Evolutionary conservation across 495 filamentous ascomycete species (phyloP).

Genomic region (Penicillium manginii): DNA sequence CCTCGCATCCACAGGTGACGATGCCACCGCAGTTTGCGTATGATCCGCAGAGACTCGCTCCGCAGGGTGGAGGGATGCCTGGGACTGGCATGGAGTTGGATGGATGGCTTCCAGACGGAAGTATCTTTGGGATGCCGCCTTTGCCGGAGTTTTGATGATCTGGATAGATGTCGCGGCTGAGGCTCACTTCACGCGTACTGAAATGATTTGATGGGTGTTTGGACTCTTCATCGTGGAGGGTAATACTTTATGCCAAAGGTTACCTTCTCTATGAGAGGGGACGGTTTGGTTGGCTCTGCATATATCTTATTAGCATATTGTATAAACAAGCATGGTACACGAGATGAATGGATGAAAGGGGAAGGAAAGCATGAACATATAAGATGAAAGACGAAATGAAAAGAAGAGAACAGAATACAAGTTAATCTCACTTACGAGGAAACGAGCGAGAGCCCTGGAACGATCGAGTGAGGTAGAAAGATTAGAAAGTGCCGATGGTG

Average conservation of each 20-base stretch:
- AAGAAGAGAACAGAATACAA: too few species aligned
- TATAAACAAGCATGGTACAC: not conserved
- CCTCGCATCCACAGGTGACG: conserved; percentile 15
- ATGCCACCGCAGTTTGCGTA: conserved; percentile 34
- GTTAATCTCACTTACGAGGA: too few species aligned
- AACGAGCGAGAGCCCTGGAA: too few species aligned
- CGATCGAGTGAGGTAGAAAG: too few species aligned
- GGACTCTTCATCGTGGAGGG: not conserved
- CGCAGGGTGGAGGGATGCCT: conserved; percentile 16
- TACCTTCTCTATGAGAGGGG: too few species aligned
- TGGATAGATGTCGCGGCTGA: not conserved
- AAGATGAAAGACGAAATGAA: not conserved
- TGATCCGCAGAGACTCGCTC: conserved; percentile 30
- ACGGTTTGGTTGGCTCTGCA: not conserved
- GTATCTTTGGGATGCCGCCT: conserved; percentile 37
- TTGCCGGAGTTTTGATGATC: conserved; percentile 38
- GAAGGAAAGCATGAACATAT: not conserved
- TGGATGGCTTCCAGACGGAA: conserved; percentile 42
- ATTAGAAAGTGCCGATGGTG: too few species aligned
- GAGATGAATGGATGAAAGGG: not conserved
- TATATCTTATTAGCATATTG: not conserved
- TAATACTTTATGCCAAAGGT: not conserved
- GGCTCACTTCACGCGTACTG: not conserved
- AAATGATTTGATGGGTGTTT: not conserved
- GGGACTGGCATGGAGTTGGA: conserved; percentile 41